These are phyloP conservation scores for Aspergillus kassunensis DNA, from an alignment of 495 filamentous ascomycete genomes.

Conservation along the genomic window DNA sequence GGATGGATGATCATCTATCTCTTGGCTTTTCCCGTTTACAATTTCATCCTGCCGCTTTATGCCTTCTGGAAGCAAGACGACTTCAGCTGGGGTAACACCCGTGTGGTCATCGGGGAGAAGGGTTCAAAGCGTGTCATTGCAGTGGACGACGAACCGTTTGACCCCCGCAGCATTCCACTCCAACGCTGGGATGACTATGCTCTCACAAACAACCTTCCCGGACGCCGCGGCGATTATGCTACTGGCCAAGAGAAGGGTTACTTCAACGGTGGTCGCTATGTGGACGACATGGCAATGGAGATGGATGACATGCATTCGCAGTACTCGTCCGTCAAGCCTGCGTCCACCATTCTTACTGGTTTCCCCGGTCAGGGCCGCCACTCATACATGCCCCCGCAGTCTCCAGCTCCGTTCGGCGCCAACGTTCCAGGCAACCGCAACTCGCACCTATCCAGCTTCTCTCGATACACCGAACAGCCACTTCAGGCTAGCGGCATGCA, in stretches of 20 bases:
- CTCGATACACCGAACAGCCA: conserved; percentile 49
- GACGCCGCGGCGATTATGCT: conserved; percentile 66
- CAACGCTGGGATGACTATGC: conserved; percentile 99
- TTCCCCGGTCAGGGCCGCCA: conserved; percentile 62
- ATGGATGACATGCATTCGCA: conserved; percentile 98
- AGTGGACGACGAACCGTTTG: conserved; percentile 80
- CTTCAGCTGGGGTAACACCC: conserved; percentile 97
- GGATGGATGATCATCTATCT: conserved; percentile 99
- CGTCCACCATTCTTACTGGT: conserved; percentile 85
- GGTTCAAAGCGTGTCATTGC: conserved; percentile 85
- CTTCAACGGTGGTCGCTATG: conserved; percentile 46
- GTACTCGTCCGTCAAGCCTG: conserved; percentile 91
- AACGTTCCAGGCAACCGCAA: conserved; percentile 49
- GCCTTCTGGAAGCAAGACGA: conserved; percentile 99
- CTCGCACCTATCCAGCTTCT: conserved; percentile 54
- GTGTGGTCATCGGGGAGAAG: conserved; percentile 92
- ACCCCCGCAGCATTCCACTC: conserved; percentile 87
- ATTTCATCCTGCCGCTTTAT: conserved; percentile 86
- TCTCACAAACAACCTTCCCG: conserved; percentile 81
- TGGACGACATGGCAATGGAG: conserved; percentile 67
- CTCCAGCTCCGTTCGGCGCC: conserved; percentile 63
- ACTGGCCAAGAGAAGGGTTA: conserved; percentile 60
- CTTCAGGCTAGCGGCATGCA: conserved; percentile 24
- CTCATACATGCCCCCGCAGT: conserved; percentile 73
- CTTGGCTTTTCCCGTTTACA: conserved; percentile 88